Base-by-base conservation (phyloP, 768 basidiomycete species). In the Boletus sensibilis region DNA sequence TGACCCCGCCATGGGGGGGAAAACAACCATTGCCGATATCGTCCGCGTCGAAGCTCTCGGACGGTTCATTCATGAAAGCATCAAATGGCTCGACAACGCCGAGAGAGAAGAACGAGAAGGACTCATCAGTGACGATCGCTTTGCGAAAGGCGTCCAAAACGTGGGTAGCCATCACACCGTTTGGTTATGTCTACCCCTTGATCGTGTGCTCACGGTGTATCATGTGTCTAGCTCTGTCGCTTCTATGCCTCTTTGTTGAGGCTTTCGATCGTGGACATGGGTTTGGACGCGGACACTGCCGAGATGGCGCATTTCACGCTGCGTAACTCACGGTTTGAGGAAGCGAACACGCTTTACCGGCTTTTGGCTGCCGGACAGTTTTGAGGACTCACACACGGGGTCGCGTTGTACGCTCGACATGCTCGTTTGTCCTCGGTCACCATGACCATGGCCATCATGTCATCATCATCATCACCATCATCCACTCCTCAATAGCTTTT, bases 301-400 rank as follows among this genome's bases (percentile, higher is more conserved):
- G 90, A 90, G 73, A 90, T 92, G 80, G 79, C 80, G 6, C 86
- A 90, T 66, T 92, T 92, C 63, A 83, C 83, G 42, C 76, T 92
- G 46, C 81, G 82, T 38, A 78, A 89, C 63, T 79, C 90, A 12
- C 79, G 85, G 3, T 85, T 90, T 55, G 88, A 89, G 66, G 90
- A 92, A 61, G 90, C 90, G 18, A 90, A 86, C 59, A 69, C 78
- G 55, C 78, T 92, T 43, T 92, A 91, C 65, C 82, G 89, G 21
- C 66, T 79, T 46, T 76, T 92, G 60, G 88, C 81, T 43, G 70
- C 68, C 42, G 69, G 71, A 50, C 69, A 76, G 56, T 68, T 64
- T 50, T 72, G 60, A 68, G 39, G 42, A 37, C 34, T 5, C 52
- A 3, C 14, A 14, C 12, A 27, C 12, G 3, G 31, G 43, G 46